Evolutionary conservation across 306 rosid genomes (phyloP), one percentile per base, ranked within the genome.

Genomic region (Spatholobus suberectus): DNA sequence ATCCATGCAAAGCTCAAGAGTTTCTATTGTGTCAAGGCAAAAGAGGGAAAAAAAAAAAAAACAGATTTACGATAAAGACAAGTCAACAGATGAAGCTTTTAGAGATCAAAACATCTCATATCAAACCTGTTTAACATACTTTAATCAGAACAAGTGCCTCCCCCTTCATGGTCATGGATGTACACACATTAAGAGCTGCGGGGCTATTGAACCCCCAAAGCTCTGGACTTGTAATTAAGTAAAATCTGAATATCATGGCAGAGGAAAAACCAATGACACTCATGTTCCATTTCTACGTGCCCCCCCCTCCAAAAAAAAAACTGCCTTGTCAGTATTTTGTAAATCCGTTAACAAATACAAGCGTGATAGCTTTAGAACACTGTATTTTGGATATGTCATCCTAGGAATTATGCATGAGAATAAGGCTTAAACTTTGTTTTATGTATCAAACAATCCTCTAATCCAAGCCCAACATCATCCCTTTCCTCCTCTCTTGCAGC

Each of bases 341-440:
- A 82, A 82, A 66, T 26, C 38, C 13, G 17, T 18, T 54, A 52
- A 66, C 80, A 52, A 66, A 54, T 27, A 57, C 15, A 44, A 82
- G 66, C 52, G 55, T 41, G 35, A 61, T 29, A 73, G 47, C 46
- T 57, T 66, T 46, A 40, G 38, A 23, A 75, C 44, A 82, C 70
- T 14, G 47, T 29, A 5, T 15, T 23, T 67, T 14, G 26, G 59
- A 29, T 41, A 0, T 15, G 32, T 69, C 15, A 32, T 35, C 76
- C 29, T 20, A 40, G 23, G 20, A 71, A 83, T 38, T 37, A 49
- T 77, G 73, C 44, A 46, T 14, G 23, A 29, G 15, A 71, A 58
- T 55, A 12, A 55, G 71, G 78, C 65, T 73, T 62, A 35, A 44
- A 49, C 62, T 55, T 35, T 20, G 65, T 17, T 38, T 73, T 37